Evolutionary conservation across 257 asterid genomes (phyloP).

Genomic region (Ilex aquifolium): DNA sequence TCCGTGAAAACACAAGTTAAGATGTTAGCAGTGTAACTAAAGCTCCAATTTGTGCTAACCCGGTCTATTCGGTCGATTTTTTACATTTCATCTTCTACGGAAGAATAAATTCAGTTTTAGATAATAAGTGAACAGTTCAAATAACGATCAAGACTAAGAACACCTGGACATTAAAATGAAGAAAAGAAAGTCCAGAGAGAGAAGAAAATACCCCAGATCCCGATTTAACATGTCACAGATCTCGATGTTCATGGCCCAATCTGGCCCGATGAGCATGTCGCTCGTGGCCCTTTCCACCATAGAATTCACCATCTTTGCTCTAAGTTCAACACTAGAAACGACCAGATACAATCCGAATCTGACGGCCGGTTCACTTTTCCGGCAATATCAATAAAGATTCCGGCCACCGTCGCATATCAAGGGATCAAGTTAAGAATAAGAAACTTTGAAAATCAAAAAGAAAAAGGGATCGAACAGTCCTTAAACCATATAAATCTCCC

Average conservation of each 20-base stretch:
- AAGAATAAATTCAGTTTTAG: neutral
- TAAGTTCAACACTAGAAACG: neutral
- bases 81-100: too few species aligned
- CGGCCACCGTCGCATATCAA: too few species aligned
- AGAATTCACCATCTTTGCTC: slow-evolving; percentile 27
- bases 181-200: slow-evolving; percentile 6
- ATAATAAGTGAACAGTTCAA: neutral
- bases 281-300: slow-evolving; percentile 51
- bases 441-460: too few species aligned
- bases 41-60: neutral
- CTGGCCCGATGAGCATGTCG: slow-evolving; percentile 44
- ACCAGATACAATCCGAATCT: neutral
- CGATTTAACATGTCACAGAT: slow-evolving; percentile 95
- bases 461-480: too few species aligned
- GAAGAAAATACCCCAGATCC: slow-evolving; percentile 77
- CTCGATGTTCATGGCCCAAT: slow-evolving; percentile 99
- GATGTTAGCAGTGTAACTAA: too few species aligned
- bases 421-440: too few species aligned
- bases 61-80: neutral
- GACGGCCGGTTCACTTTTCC: too few species aligned
- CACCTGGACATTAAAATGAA: neutral
- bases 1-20: too few species aligned
- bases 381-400: too few species aligned
- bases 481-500: too few species aligned
- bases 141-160: slow-evolving; percentile 5